Conservation (phyloP, 768 basidiomycete species). For the Agaricus blazei region DNA sequence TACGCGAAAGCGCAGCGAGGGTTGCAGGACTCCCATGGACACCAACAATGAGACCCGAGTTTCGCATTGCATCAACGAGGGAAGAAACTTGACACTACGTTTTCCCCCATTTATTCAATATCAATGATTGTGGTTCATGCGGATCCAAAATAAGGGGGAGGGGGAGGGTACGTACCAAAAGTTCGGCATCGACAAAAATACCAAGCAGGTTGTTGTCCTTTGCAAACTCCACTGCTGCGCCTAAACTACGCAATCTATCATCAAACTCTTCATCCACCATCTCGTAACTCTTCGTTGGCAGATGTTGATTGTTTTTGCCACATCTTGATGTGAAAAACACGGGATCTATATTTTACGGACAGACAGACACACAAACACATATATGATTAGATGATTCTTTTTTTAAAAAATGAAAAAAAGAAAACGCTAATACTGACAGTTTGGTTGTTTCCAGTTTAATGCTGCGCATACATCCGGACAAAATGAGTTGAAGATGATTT, state of each 20-base stretch:
- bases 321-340: slow-evolving; percentile 93
- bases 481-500: slow-evolving; percentile 87
- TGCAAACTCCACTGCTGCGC: slow-evolving; percentile 90
- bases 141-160: too few species aligned
- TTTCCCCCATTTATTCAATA: too few species aligned
- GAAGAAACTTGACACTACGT: slow-evolving; percentile 81
- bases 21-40: slow-evolving; percentile 62
- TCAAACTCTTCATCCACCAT: slow-evolving; percentile 30
- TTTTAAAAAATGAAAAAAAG: too few species aligned
- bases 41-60: slow-evolving; percentile 83
- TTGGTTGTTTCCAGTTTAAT: slow-evolving; percentile 99
- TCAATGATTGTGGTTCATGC: too few species aligned
- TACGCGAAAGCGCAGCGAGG: slow-evolving; percentile 27
- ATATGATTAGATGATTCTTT: neutral
- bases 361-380: neutral
- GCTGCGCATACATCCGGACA: slow-evolving; percentile 86
- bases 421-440: slow-evolving; percentile 54
- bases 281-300: slow-evolving; percentile 26
- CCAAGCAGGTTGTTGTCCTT: slow-evolving; percentile 91
- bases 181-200: slow-evolving; percentile 79
- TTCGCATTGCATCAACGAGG: slow-evolving; percentile 82
- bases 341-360: slow-evolving; percentile 59
- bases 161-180: slow-evolving; percentile 57
- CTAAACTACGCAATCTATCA: slow-evolving; percentile 58
- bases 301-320: slow-evolving; percentile 47